Evolutionary conservation across 768 basidiomycete genomes (phyloP), one percentile per base, ranked within the genome.

Genomic region (Amanita jacksonii): DNA sequence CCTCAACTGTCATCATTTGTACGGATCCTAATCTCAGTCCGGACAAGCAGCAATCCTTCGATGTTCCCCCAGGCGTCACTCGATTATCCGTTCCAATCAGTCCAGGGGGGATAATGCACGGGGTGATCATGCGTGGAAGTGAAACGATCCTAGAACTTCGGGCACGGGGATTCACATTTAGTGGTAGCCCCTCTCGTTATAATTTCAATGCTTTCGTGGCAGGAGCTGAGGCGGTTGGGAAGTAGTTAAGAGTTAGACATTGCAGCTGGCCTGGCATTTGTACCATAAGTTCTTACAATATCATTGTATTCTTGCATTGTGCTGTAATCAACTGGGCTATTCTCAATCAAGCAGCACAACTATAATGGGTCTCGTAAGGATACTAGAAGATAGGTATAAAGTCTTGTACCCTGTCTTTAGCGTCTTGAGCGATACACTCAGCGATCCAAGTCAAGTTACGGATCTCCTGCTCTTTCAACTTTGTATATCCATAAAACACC

Each of bases 361-460:
- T n/a, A n/a, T 30, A 39, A 13, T 34, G 13, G 10, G 25, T 8
- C 23, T 38, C 35, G 38, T 30, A 38, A 51, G 38, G 10, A 46
- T 25, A 39, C 78, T 67, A 92, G 60, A 90, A 90, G 50, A 90
- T 84, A 54, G 87, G 82, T 71, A 93, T 91, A 66, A 82, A 92
- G 65, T 94, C 90, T 58, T 90, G 81, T 67, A 98, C 91, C 67
- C 94, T 79, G 57, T 96, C 89, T 63, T 83, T 81, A 34, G 92
- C 91, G 66, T 94, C 84, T 69, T 97, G 94, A 7, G 92, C 92
- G 54, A 98, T 96, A 63, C 94, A 97, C 68, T 98, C 94, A 43
- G 91, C 90, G 64, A 96, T 92, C 89, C 88, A 91, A 22, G 85
- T 88, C 54, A 92, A 55, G 54, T 85, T 89, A 50, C 87, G 71